phyloP scores from a whole-genome alignment of 2,329 filamentous ascomycete genomes.

The Ascocoryne sarcoides region DNA sequence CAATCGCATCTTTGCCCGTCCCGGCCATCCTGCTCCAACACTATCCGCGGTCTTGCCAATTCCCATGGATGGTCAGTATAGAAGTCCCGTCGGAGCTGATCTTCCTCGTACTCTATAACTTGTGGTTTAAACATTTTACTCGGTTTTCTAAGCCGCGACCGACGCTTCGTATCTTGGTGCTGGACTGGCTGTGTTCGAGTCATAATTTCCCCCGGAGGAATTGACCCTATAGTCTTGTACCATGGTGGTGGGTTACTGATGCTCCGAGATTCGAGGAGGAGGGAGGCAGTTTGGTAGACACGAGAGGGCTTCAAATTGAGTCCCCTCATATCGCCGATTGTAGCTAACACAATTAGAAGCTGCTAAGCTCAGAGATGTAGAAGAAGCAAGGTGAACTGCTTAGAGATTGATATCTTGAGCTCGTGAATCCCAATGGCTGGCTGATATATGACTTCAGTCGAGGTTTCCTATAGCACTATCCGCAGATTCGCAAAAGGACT shows the following conservation, averaged over 20 bases:
- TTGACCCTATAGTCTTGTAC: slow-evolving; percentile 26
- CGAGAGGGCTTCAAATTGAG: slow-evolving; percentile 33
- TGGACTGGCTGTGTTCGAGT: slow-evolving; percentile 43
- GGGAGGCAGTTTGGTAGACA: slow-evolving; percentile 38
- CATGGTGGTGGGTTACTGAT: slow-evolving; percentile 29
- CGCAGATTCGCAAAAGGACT: too few relatives aligned
- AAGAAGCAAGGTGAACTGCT: too few relatives aligned
- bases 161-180: slow-evolving; percentile 30
- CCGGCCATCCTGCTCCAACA: slow-evolving; percentile 79
- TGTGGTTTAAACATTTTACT: slow-evolving; percentile 76
- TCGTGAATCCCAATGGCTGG: too few relatives aligned
- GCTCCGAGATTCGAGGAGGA: slow-evolving; percentile 36
- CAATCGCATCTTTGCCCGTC: slow-evolving; percentile 72
- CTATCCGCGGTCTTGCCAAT: slow-evolving; percentile 74
- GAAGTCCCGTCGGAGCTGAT: slow-evolving; percentile 70
- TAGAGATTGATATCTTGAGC: too few relatives aligned
- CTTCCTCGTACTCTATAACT: slow-evolving; percentile 71
- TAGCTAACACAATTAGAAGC: too few relatives aligned
- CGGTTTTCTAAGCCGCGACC: slow-evolving; percentile 45
- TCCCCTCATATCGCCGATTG: slow-evolving; percentile 20
- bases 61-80: slow-evolving; percentile 97
- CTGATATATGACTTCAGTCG: too few relatives aligned
- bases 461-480: too few relatives aligned
- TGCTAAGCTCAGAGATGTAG: too few relatives aligned
- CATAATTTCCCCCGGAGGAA: slow-evolving; percentile 49